Evolutionary conservation across 2,329 filamentous ascomycete species (phyloP).

Genomic region (Acarospora socialis): DNA sequence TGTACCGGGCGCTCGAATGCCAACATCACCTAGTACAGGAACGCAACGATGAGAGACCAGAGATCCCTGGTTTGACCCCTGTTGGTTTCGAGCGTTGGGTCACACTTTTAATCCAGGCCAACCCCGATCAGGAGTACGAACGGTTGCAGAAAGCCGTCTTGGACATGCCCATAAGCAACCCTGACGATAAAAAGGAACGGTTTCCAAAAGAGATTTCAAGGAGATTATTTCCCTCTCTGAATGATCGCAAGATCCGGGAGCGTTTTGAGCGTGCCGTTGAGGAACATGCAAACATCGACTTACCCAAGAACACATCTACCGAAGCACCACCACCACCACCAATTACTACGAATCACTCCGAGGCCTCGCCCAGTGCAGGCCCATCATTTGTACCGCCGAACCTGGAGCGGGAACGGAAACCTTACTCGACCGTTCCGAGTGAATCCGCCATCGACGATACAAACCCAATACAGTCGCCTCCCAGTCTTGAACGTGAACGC

Average conservation of each 20-base stretch:
- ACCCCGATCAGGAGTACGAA: slow-evolving; percentile 60
- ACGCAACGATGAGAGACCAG: slow-evolving; percentile 37
- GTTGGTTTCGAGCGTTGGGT: slow-evolving; percentile 59
- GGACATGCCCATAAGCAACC: slow-evolving; percentile 55
- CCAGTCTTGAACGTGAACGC: slow-evolving; percentile 48
- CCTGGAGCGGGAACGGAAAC: slow-evolving; percentile 9
- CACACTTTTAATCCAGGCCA: slow-evolving; percentile 55
- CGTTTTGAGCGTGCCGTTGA: slow-evolving; percentile 46
- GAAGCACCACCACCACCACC: slow-evolving; percentile 16
- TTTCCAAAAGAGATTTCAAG: slow-evolving; percentile 69
- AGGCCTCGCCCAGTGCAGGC: not conserved
- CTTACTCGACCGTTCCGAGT: slow-evolving; percentile 11
- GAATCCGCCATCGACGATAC: slow-evolving; percentile 10
- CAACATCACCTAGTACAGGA: slow-evolving; percentile 53
- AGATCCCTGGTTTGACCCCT: slow-evolving; percentile 51
- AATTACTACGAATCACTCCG: slow-evolving; percentile 8
- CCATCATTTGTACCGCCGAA: not conserved
- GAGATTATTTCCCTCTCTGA: slow-evolving; percentile 50
- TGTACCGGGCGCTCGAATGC: slow-evolving; percentile 41
- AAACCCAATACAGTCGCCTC: slow-evolving; percentile 5
- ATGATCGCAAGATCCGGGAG: slow-evolving; percentile 44
- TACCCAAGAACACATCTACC: slow-evolving; percentile 27
- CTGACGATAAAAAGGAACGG: slow-evolving; percentile 51
- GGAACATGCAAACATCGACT: slow-evolving; percentile 34
- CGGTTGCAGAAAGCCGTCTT: slow-evolving; percentile 55